Percentiles rank a stretch among this genome's conserved stretches.
Conservation (phyloP, 176 grass and related monocot species). For the Lolium perenne region DNA sequence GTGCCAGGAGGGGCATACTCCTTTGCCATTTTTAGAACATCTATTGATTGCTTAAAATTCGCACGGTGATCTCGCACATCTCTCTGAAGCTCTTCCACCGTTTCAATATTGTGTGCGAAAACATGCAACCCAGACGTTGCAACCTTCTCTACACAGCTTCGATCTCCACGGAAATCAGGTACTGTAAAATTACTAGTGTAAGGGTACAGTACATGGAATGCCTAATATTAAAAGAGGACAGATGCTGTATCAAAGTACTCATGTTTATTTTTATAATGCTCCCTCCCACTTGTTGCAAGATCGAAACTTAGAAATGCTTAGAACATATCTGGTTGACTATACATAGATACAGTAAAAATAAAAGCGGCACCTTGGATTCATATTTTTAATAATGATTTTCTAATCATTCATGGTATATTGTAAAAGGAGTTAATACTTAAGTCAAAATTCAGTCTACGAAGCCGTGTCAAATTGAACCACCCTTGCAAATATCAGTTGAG, state of each 20-base stretch:
- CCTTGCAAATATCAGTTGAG: not conserved
- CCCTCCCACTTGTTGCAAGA: not conserved
- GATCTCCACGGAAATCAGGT: slow-evolving; percentile 93
- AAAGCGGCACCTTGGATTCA: not conserved
- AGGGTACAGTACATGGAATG: slow-evolving; percentile 43
- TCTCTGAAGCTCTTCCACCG: slow-evolving; percentile 90
- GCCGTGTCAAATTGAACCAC: not conserved
- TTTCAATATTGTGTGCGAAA: slow-evolving; percentile 98
- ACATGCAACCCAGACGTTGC: slow-evolving; percentile 93
- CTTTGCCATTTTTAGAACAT: slow-evolving; percentile 95
- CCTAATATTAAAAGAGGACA: slow-evolving; percentile 15
- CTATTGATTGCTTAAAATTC: slow-evolving; percentile 94
- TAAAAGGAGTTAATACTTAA: not conserved
- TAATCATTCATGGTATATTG: not conserved
- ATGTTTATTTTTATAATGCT: not conserved
- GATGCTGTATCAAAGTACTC: not conserved
- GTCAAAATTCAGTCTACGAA: not conserved
- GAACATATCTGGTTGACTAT: not conserved
- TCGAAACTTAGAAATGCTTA: not conserved
- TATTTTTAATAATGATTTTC: not conserved
- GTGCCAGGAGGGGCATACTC: slow-evolving; percentile 88
- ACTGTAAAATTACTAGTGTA: slow-evolving; percentile 55
- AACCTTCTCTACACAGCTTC: slow-evolving; percentile 77
- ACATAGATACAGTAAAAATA: not conserved
- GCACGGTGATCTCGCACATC: slow-evolving; percentile 81